Evolutionary conservation across 164 flowering plant species (phyloP).

Genomic region (Paratinospora sagittata): DNA sequence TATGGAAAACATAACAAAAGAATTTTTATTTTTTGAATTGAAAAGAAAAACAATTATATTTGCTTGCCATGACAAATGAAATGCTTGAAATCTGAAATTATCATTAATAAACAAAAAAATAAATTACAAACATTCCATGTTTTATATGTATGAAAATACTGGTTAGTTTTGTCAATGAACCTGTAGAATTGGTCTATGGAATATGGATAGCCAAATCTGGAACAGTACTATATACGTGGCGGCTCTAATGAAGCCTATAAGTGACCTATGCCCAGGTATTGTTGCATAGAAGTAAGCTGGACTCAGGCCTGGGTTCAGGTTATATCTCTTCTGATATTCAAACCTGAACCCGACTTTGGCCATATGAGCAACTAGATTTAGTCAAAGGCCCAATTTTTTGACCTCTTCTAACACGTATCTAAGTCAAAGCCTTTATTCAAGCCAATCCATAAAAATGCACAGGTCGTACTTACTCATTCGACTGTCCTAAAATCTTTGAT

Average conservation of each 20-base stretch:
- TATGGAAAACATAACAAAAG: no score
- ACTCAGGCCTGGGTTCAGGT: no score
- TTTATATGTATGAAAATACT: background rate
- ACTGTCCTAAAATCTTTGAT: background rate
- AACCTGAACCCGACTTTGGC: background rate
- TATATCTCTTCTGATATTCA: no score
- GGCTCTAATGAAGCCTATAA: background rate
- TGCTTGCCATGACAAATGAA: no score
- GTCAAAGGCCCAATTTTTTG: background rate
- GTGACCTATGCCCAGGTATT: no score
- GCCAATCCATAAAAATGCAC: background rate
- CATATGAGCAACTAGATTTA: background rate
- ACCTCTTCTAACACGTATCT: background rate
- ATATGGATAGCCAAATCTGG: background rate
- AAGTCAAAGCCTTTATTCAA: background rate
- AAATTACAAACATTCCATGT: no score
- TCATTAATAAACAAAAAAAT: no score
- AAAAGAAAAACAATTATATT: no score
- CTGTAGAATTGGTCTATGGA: background rate
- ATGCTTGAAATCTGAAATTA: no score
- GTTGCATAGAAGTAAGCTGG: no score
- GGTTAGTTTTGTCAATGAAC: background rate
- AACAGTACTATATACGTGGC: background rate
- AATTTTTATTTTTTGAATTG: no score
- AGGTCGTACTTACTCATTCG: background rate